phyloP scores from a whole-genome alignment of 805 yeast genomes.

The Lipomyces yamanashiensis region DNA sequence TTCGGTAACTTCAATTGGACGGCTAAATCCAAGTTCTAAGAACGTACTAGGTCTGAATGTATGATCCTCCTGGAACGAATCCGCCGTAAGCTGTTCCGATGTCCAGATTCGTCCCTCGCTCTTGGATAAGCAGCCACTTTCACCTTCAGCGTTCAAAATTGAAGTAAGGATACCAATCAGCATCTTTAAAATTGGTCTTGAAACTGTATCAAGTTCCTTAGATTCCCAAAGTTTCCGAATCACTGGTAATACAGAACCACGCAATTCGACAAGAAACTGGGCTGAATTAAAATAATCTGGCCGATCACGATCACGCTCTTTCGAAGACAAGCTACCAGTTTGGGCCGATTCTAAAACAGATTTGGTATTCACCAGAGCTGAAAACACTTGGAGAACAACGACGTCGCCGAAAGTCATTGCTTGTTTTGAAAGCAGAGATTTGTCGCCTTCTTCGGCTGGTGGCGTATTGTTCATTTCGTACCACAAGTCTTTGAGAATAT shows the following conservation, averaged over 20 bases:
- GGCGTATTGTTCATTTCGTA: slow-evolving; percentile 19
- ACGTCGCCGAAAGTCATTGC: slow-evolving; percentile 36
- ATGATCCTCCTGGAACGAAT: slow-evolving; percentile 36
- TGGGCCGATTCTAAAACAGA: slow-evolving; percentile 42
- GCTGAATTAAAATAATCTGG: slow-evolving; percentile 41
- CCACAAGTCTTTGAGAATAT: slow-evolving; percentile 36
- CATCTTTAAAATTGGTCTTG: slow-evolving; percentile 25
- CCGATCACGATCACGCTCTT: slow-evolving; percentile 36
- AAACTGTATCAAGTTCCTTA: slow-evolving; percentile 5
- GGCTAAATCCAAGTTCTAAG: slow-evolving; percentile 35
- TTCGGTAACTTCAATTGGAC: slow-evolving; percentile 19
- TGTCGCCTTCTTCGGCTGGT: slow-evolving; percentile 26
- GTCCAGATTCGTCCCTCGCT: slow-evolving; percentile 21
- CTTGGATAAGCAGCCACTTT: slow-evolving; percentile 16
- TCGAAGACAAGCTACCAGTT: slow-evolving; percentile 36
- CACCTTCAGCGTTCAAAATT: slow-evolving; percentile 32
- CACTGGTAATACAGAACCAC: slow-evolving; percentile 37
- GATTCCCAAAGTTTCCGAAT: slow-evolving; percentile 32
- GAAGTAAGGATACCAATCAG: slow-evolving; percentile 24
- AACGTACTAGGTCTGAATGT: slow-evolving; percentile 39
- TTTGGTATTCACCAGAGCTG: slow-evolving; percentile 38
- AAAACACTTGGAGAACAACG: slow-evolving; percentile 39
- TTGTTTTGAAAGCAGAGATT: slow-evolving; percentile 26
- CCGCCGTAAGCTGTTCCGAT: slow-evolving; percentile 19
- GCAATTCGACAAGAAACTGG: slow-evolving; percentile 44